Conservation (phyloP, 257 asterid species). For the Osmanthus fragrans region DNA sequence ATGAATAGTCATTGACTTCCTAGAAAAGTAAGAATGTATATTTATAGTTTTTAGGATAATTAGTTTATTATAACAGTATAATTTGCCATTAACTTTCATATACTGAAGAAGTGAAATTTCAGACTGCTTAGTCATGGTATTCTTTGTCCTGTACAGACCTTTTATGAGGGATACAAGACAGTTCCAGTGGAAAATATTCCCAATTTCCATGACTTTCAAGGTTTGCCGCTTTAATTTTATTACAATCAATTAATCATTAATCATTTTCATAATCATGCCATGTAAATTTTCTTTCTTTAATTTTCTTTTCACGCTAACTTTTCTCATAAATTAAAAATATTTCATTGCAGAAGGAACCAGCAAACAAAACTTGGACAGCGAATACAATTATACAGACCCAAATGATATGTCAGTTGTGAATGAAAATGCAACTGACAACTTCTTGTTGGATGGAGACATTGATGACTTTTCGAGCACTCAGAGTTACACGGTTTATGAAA, state of each 20-base stretch:
- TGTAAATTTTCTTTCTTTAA: not conserved
- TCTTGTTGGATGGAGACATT: conserved; percentile 45
- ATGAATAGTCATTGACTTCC: too few relatives aligned
- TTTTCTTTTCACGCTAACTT: not conserved
- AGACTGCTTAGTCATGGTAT: not conserved
- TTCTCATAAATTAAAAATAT: not conserved
- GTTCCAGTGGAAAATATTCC: conserved; percentile 43
- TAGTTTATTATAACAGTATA: too few relatives aligned
- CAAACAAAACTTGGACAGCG: conserved; percentile 23
- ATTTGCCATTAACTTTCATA: too few relatives aligned
- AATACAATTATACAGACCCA: conserved; percentile 26
- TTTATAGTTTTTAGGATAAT: too few relatives aligned
- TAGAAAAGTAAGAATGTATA: too few relatives aligned
- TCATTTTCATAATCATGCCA: not conserved
- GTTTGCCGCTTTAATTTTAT: conserved; percentile 15
- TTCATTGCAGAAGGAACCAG: conserved; percentile 39
- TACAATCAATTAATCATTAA: not conserved
- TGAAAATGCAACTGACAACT: conserved; percentile 32
- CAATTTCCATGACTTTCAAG: conserved; percentile 46
- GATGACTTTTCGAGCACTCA: conserved; percentile 49
- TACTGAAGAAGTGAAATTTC: not conserved
- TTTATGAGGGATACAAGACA: conserved; percentile 46
- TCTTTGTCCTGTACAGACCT: conserved; percentile 32
- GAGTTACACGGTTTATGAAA: conserved; percentile 40
- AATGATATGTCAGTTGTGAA: conserved; percentile 32